Conservation (phyloP, 176 grass and related monocot species). For the Carex myosuroides region DNA sequence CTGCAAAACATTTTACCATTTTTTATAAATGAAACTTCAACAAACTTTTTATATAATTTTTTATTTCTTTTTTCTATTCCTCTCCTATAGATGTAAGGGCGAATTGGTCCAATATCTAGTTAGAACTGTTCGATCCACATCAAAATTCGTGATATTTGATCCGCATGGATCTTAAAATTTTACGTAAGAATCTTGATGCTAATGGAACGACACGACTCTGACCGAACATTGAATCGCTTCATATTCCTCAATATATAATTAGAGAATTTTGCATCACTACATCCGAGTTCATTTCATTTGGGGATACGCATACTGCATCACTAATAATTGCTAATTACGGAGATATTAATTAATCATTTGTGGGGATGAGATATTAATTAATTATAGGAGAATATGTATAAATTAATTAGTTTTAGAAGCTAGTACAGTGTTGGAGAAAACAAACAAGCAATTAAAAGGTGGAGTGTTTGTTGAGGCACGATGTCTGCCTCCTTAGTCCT, state of each 20-base stretch:
- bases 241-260: no score
- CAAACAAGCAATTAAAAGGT: not conserved
- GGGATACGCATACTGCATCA: not conserved
- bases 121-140: no score
- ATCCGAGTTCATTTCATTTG: not conserved
- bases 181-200: no score
- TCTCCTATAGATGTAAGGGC: not conserved
- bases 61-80: not conserved
- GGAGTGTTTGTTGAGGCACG: constrained; percentile 29
- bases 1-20: not conserved
- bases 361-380: not conserved
- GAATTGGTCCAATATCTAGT: no score
- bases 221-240: no score
- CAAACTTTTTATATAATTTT: not conserved
- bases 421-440: constrained; percentile 1
- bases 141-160: no score
- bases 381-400: not conserved
- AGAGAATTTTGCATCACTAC: no score
- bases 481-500: constrained; percentile 6
- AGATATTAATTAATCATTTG: not conserved
- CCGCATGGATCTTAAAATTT: no score
- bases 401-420: not conserved
- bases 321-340: not conserved
- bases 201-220: no score
- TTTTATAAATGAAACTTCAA: not conserved